These are phyloP conservation scores for Colletotrichum coccodes DNA, from an alignment of 2,329 filamentous ascomycete genomes.

Conservation along the genomic window DNA sequence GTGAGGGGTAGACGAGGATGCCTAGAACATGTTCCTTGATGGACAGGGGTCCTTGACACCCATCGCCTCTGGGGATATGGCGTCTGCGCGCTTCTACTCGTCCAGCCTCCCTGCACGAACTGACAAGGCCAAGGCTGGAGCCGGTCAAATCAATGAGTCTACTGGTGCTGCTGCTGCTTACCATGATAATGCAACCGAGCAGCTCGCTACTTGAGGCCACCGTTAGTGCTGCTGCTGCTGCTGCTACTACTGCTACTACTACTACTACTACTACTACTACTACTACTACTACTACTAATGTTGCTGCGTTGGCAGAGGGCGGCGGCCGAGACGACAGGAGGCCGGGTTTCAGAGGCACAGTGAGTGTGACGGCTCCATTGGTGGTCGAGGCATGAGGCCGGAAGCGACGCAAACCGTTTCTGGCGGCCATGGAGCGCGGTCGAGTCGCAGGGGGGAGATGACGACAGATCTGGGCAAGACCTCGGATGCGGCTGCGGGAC, in stretches of 20 bases:
- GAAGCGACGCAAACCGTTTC: slow-evolving; percentile 2
- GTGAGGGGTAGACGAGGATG: slow-evolving; percentile 8
- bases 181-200: not conserved
- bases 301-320: slow-evolving; percentile 22
- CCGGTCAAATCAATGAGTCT: not conserved
- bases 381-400: not conserved
- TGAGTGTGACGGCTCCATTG: slow-evolving; percentile 22
- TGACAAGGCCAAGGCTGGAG: slow-evolving; percentile 12
- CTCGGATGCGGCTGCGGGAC: not conserved
- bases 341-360: slow-evolving; percentile 15
- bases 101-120: slow-evolving; percentile 30
- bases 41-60: slow-evolving; percentile 6
- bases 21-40: not conserved
- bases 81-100: slow-evolving; percentile 31
- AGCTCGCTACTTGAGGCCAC: not conserved
- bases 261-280: too few relatives aligned
- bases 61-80: slow-evolving; percentile 9
- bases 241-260: too few relatives aligned
- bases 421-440: slow-evolving; percentile 7
- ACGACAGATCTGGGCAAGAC: slow-evolving; percentile 11
- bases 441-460: not conserved
- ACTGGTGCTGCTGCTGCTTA: not conserved
- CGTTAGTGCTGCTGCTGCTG: too few relatives aligned
- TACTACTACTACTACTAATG: too few relatives aligned
- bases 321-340: not conserved